Evolutionary conservation across 73 alveolate species (phyloP).

Genomic region (Tetrahymena malaccensis): DNA sequence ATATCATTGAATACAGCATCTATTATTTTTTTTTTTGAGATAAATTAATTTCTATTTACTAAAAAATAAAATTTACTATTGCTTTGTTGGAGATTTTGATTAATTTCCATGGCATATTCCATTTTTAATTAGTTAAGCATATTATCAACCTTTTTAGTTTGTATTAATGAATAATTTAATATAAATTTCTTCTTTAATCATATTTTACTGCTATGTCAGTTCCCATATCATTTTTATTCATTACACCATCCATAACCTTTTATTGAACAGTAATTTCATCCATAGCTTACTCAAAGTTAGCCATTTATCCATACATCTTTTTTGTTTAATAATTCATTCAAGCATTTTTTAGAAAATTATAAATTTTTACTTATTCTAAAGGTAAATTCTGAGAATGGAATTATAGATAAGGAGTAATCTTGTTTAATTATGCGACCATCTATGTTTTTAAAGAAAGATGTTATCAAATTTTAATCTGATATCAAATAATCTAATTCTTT

Average conservation of each 20-base stretch:
- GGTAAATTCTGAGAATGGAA: not conserved
- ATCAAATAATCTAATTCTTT: not conserved
- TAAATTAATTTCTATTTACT: not conserved
- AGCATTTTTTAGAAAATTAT: not conserved
- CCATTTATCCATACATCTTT: not conserved
- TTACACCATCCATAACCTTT: not conserved
- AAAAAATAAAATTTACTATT: not conserved
- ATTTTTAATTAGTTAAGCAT: not conserved
- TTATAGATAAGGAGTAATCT: not conserved
- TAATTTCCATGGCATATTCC: not conserved
- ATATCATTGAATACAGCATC: not conserved
- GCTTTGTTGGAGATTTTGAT: not conserved
- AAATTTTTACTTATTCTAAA: not conserved
- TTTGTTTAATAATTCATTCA: not conserved
- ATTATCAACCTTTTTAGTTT: not conserved
- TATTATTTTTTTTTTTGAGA: not conserved
- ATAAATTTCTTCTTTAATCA: too few species aligned
- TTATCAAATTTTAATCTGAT: not conserved
- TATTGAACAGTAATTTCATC: not conserved
- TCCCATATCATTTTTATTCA: not conserved
- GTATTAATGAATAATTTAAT: too few species aligned
- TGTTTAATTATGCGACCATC: not conserved
- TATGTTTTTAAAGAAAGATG: not conserved
- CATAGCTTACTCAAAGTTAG: not conserved
- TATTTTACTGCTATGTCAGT: not conserved